Percentiles rank a stretch among this genome's conserved stretches.
These are phyloP conservation scores for Elsinoe perseae DNA, from an alignment of 2,329 filamentous ascomycete genomes.

Conservation along the genomic window DNA sequence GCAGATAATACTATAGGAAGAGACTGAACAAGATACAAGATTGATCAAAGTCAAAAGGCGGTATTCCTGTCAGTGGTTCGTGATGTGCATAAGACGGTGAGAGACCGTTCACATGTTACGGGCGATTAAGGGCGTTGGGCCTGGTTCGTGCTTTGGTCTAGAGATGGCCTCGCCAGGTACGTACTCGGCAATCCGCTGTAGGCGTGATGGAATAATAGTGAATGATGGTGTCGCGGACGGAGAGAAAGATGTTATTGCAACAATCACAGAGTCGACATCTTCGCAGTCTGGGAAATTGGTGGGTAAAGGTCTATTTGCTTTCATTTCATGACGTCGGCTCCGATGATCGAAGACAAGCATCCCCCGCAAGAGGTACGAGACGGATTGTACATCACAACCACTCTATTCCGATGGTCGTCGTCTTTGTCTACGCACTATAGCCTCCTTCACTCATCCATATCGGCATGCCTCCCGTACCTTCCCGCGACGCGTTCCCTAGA, in stretches of 20 bases:
- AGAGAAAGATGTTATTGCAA: no score
- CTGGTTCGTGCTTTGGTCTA: slow-evolving; percentile 8
- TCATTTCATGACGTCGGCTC: background rate
- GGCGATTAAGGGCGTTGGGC: slow-evolving; percentile 10
- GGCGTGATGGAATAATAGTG: background rate
- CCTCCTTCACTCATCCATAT: background rate
- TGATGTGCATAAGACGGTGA: slow-evolving; percentile 14
- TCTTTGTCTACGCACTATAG: background rate
- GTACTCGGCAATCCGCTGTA: background rate
- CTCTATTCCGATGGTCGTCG: background rate
- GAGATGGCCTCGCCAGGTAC: slow-evolving; percentile 9
- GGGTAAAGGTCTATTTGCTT: background rate
- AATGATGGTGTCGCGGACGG: background rate
- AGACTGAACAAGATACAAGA: background rate
- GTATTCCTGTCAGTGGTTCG: background rate
- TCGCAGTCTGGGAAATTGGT: background rate
- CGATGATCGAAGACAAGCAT: slow-evolving; percentile 9
- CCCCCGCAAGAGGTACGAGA: slow-evolving; percentile 5
- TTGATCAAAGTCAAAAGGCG: background rate
- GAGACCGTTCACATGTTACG: slow-evolving; percentile 5
- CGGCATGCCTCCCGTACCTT: background rate
- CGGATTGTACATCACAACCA: background rate
- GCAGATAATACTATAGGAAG: background rate
- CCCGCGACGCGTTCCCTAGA: background rate
- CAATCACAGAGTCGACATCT: background rate